These are phyloP conservation scores for Gaeumannomyces sp. DNA, from an alignment of 2,329 filamentous ascomycete species.

Conservation along the genomic window DNA sequence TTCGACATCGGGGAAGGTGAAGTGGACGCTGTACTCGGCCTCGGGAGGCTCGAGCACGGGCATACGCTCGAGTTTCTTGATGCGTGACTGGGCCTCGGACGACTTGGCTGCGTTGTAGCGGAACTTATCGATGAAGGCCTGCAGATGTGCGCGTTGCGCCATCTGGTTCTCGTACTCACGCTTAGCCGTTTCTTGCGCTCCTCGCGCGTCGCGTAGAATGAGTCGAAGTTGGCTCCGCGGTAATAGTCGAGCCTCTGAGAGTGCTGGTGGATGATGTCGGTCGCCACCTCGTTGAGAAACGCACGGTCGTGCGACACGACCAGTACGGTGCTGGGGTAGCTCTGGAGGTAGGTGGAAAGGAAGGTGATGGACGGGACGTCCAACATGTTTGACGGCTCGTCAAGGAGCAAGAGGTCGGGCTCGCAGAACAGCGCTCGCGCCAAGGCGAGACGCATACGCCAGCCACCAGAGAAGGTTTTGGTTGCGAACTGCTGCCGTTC, in stretches of 20 bases:
- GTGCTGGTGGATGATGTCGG: conserved; percentile 97
- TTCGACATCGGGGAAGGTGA: conserved; percentile 95
- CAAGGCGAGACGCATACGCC: conserved; percentile 95
- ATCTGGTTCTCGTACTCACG: conserved; percentile 99
- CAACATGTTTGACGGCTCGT: conserved; percentile 99
- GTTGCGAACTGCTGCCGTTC: conserved; percentile 90
- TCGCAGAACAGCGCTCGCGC: conserved; percentile 97
- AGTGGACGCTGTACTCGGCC: conserved; percentile 90
- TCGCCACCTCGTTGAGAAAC: conserved; percentile 98
- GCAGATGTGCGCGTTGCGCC: conserved; percentile 84
- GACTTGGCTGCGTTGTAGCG: conserved; percentile 98
- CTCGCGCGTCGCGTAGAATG: conserved; percentile 95
- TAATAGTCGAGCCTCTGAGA: conserved; percentile 98
- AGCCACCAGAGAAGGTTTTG: conserved; percentile 98
- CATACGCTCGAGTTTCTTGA: conserved; percentile 99
- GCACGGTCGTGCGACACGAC: conserved; percentile 98
- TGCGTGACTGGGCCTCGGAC: conserved; percentile 93
- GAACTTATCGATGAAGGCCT: conserved; percentile 99
- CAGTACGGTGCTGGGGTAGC: conserved; percentile 88
- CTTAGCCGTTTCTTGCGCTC: conserved; percentile 94
- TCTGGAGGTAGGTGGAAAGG: conserved; percentile 89
- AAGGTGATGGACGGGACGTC: conserved; percentile 99
- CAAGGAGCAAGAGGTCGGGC: conserved; percentile 88
- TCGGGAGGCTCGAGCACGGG: conserved; percentile 86
- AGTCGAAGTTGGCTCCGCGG: conserved; percentile 93